These are phyloP conservation scores for Sindora glabra DNA, from an alignment of 306 rosid species.

Conservation along the genomic window DNA sequence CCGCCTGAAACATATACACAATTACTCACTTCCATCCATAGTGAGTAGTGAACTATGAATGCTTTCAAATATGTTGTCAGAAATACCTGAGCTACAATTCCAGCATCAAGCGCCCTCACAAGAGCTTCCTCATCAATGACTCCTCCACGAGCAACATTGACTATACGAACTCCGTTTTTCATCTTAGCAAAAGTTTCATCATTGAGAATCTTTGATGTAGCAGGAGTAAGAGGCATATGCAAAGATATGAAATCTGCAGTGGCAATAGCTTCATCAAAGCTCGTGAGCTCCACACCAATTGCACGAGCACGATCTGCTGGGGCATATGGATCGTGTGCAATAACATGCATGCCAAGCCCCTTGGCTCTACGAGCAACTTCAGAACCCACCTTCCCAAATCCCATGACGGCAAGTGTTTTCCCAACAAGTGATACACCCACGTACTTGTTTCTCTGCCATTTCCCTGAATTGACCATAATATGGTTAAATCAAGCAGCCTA, in stretches of 20 bases:
- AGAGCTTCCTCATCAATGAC: constrained; percentile 97
- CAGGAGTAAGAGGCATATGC: constrained; percentile 95
- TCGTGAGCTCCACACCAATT: constrained; percentile 88
- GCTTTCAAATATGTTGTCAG: not conserved
- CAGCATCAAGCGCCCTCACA: constrained; percentile 80
- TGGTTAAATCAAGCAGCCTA: not conserved
- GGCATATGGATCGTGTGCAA: constrained; percentile 94
- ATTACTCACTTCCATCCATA: not conserved
- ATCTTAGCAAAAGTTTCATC: constrained; percentile 91
- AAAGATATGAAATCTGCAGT: constrained; percentile 90
- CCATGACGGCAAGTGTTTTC: constrained; percentile 89
- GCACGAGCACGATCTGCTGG: constrained; percentile 97
- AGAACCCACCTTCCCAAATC: constrained; percentile 97
- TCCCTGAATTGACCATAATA: constrained; percentile 40
- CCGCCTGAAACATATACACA: constrained; percentile 56
- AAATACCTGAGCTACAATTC: constrained; percentile 87
- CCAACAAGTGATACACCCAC: constrained; percentile 98
- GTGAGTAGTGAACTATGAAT: not conserved
- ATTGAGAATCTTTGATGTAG: constrained; percentile 75
- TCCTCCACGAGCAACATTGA: constrained; percentile 97
- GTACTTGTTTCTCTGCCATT: constrained; percentile 86
- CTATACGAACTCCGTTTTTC: constrained; percentile 90
- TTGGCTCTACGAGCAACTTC: constrained; percentile 97
- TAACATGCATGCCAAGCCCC: constrained; percentile 98
- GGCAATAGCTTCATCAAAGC: constrained; percentile 81